Evolutionary conservation across 2,329 filamentous ascomycete species (phyloP).

Genomic region (Fusarium duplospermum): DNA sequence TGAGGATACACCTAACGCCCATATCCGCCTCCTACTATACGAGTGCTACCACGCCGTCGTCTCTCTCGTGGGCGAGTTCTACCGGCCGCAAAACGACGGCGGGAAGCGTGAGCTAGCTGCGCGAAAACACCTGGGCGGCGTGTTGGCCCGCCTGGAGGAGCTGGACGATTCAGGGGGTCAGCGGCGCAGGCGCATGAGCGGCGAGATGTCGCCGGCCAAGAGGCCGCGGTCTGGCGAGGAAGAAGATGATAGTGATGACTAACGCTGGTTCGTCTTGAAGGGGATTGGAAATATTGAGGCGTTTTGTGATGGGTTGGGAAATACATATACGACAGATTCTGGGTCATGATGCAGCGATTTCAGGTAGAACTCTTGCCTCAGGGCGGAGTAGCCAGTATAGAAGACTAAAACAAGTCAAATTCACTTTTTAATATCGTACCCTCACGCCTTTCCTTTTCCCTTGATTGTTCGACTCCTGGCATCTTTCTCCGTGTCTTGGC

Average conservation of each 20-base stretch:
- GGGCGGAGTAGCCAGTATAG: background rate
- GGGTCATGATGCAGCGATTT: conserved; percentile 12
- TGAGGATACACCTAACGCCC: conserved; percentile 57
- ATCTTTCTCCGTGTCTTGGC: conserved; percentile 38
- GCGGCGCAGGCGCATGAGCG: conserved; percentile 51
- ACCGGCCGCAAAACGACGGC: conserved; percentile 61
- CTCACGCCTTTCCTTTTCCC: conserved; percentile 14
- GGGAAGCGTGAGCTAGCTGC: conserved; percentile 64
- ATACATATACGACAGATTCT: conserved; percentile 16
- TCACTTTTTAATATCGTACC: background rate
- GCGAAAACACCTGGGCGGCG: conserved; percentile 61
- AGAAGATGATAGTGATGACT: conserved; percentile 32
- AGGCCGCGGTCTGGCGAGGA: conserved; percentile 49
- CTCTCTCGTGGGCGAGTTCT: conserved; percentile 66
- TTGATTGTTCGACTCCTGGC: conserved; percentile 5
- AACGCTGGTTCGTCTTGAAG: background rate
- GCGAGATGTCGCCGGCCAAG: conserved; percentile 59
- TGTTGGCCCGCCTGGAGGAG: conserved; percentile 59
- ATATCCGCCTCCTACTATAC: conserved; percentile 66
- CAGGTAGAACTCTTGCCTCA: background rate
- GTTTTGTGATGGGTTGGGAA: background rate
- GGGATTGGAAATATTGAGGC: background rate
- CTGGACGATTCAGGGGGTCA: conserved; percentile 47
- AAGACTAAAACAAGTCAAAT: background rate
- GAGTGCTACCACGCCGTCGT: conserved; percentile 67